A percentile compares a stretch with the other conserved stretches of the same genome.
Evolutionary conservation across 192 early-diverging fungal genomes (phyloP).

Genomic region (Powellomyces hirtus): DNA sequence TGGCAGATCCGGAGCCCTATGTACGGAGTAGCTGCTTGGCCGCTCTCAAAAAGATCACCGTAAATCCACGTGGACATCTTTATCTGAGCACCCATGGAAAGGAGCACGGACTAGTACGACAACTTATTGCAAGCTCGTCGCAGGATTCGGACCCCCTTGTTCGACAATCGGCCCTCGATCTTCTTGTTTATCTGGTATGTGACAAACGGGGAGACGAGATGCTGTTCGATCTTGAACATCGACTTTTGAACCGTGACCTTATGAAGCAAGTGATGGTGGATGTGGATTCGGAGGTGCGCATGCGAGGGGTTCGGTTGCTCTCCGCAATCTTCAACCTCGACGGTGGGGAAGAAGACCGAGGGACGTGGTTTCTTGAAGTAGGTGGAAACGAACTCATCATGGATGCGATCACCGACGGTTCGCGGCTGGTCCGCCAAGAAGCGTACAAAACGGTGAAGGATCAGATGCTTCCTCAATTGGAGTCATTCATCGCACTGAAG

Average conservation of each 20-base stretch:
- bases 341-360: not conserved
- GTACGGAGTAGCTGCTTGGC: conserved; percentile 10
- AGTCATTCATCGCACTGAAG: not conserved
- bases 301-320: conserved; percentile 5
- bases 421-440: conserved; percentile 15
- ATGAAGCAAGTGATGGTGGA: conserved; percentile 1
- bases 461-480: not conserved
- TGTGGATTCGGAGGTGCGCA: conserved; percentile 17
- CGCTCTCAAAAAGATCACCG: not conserved
- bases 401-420: not conserved
- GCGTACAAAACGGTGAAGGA: not conserved
- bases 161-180: conserved; percentile 6
- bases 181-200: not conserved
- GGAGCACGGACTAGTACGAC: not conserved
- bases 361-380: conserved; percentile 3
- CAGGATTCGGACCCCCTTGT: conserved; percentile 21
- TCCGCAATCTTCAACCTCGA: not conserved
- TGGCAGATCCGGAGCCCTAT: conserved; percentile 1
- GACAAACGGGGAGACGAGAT: not conserved
- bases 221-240: not conserved
- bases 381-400: not conserved
- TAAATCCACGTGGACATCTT: conserved; percentile 1
- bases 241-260: not conserved
- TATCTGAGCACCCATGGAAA: not conserved
- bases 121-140: not conserved